Percentiles rank a stretch among this genome's conserved stretches.
phyloP scores from a whole-genome alignment of 2,329 filamentous ascomycete species.

The Zalaria sp. region DNA sequence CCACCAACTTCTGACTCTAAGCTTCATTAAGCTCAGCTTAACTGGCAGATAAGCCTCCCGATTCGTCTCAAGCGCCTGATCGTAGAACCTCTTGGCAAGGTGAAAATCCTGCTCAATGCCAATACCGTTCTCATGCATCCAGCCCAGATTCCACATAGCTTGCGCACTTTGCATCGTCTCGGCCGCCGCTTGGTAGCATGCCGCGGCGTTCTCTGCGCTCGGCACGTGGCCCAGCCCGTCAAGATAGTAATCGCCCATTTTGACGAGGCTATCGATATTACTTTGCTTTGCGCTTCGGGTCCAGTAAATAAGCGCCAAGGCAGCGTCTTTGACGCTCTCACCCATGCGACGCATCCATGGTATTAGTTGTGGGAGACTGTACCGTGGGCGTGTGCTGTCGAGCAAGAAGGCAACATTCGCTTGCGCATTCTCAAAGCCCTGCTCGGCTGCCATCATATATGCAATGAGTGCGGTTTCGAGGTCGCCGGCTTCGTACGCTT shows the following conservation, averaged over 20 bases:
- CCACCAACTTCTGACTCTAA: constrained; percentile 80
- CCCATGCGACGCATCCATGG: constrained; percentile 8
- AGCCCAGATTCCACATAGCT: constrained; percentile 91
- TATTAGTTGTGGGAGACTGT: constrained; percentile 10
- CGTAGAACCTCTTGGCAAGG: constrained; percentile 90
- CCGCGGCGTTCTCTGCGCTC: constrained; percentile 74
- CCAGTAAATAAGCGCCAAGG: constrained; percentile 79
- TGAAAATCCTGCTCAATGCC: constrained; percentile 92
- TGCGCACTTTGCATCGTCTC: constrained; percentile 88
- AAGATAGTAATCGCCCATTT: constrained; percentile 98
- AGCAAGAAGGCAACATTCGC: constrained; percentile 81
- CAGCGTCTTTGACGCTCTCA: constrained; percentile 40
- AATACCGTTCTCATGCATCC: constrained; percentile 98
- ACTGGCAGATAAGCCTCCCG: constrained; percentile 86
- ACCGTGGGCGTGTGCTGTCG: constrained; percentile 42
- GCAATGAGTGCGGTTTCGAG: constrained; percentile 65
- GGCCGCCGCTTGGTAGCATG: constrained; percentile 83
- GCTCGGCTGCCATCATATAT: constrained; percentile 79
- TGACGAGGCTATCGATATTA: constrained; percentile 87
- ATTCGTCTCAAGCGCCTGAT: constrained; percentile 81
- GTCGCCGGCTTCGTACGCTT: constrained; percentile 66
- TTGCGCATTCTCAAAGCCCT: constrained; percentile 80
- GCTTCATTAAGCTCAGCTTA: constrained; percentile 71
- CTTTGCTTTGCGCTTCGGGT: constrained; percentile 84
- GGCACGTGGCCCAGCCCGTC: constrained; percentile 50